phyloP scores from a whole-genome alignment of 1,284 basidiomycete species.

The Apiotrichum porosum region DNA sequence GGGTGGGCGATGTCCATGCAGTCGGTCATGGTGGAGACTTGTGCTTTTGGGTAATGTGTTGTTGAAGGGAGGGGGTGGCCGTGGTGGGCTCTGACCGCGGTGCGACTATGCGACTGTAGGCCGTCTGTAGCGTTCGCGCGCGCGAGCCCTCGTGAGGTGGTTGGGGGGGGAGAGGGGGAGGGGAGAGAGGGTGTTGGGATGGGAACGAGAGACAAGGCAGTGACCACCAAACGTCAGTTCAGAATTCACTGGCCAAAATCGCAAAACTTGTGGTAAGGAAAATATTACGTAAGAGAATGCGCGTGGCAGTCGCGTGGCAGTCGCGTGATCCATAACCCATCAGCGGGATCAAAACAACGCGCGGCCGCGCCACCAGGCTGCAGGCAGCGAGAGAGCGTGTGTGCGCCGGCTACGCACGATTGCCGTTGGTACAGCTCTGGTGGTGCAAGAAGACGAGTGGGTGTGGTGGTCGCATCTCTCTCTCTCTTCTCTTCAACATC shows the following conservation, averaged over 20 bases:
- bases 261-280: too few species aligned
- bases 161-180: not conserved
- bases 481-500: not conserved
- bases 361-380: too few species aligned
- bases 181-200: slow-evolving; percentile 2
- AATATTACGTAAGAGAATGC: not conserved
- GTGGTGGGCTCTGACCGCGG: slow-evolving; percentile 12
- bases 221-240: not conserved
- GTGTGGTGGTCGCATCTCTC: too few species aligned
- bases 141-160: slow-evolving; percentile 8
- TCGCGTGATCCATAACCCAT: not conserved
- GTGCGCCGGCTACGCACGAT: not conserved
- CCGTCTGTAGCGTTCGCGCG: slow-evolving; percentile 2
- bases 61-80: not conserved
- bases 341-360: too few species aligned
- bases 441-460: too few species aligned
- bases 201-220: not conserved
- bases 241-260: too few species aligned
- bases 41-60: not conserved
- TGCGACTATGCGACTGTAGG: slow-evolving; percentile 9
- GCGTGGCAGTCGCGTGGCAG: not conserved
- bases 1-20: slow-evolving; percentile 90
- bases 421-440: not conserved
- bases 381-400: too few species aligned
- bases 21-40: not conserved